Conservation (phyloP, 306 rosid species). For the Comarum palustre region DNA sequence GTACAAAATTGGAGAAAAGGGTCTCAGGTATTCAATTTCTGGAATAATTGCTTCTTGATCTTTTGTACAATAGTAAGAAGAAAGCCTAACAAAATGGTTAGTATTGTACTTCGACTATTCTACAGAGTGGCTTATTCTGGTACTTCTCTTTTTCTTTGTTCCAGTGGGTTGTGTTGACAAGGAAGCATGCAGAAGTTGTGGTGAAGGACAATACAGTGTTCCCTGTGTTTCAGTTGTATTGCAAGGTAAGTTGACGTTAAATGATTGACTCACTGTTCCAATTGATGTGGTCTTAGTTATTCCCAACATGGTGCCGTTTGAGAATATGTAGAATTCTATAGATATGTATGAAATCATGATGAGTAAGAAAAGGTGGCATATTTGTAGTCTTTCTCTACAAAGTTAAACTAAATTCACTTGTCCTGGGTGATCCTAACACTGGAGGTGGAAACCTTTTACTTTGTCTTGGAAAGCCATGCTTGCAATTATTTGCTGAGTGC, state of each 20-base stretch:
- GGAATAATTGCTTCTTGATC: conserved; percentile 15
- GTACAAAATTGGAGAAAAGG: conserved; percentile 95
- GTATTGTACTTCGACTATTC: conserved; percentile 7
- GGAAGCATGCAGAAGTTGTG: conserved; percentile 86
- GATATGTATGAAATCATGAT: not conserved
- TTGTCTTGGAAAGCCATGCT: not conserved
- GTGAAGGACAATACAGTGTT: conserved; percentile 68
- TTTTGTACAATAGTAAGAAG: conserved; percentile 18
- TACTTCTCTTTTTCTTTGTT: conserved; percentile 23
- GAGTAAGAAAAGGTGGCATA: not conserved
- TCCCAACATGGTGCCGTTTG: not conserved
- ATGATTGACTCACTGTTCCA: not conserved
- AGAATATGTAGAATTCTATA: not conserved
- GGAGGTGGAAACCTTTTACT: not conserved
- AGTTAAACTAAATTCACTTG: not conserved
- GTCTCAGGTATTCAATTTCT: conserved; percentile 65
- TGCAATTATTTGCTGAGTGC: not conserved
- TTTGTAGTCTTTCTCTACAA: not conserved
- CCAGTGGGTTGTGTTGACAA: conserved; percentile 89
- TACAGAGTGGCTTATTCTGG: conserved; percentile 27
- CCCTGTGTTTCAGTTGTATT: conserved; percentile 73
- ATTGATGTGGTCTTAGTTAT: not conserved
- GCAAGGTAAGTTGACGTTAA: conserved; percentile 56
- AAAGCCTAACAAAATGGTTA: conserved; percentile 17
- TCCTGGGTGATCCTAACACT: not conserved